A percentile compares a stretch with the other conserved stretches of the same genome.
Conservation (phyloP, 495 filamentous ascomycete species). For the Neurospora discreta region DNA sequence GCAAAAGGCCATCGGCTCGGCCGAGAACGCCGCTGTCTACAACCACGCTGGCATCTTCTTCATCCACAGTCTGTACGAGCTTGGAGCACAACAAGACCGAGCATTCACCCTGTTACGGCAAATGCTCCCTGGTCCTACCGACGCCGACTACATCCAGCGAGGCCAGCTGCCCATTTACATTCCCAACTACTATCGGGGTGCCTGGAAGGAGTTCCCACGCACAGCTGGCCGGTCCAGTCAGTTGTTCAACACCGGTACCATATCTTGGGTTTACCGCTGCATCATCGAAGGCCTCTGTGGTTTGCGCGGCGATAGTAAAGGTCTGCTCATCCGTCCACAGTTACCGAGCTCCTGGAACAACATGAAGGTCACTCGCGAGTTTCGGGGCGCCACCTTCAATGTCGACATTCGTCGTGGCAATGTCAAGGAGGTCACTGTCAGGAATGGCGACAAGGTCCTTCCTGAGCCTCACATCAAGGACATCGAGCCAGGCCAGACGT, state of each 20-base stretch:
- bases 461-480: conserved; percentile 27
- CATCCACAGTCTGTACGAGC: conserved; percentile 38
- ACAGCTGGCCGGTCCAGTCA: conserved; percentile 44
- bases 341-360: conserved; percentile 36
- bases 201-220: conserved; percentile 36
- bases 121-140: conserved; percentile 40
- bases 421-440: conserved; percentile 32
- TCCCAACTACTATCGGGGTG: conserved; percentile 48
- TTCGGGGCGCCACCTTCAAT: conserved; percentile 40
- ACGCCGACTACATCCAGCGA: conserved; percentile 40
- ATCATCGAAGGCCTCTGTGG: conserved; percentile 45
- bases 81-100: conserved; percentile 36
- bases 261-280: conserved; percentile 43
- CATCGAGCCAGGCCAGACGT: conserved; percentile 28
- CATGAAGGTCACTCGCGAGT: conserved; percentile 37
- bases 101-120: conserved; percentile 39
- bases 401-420: conserved; percentile 33
- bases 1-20: conserved; percentile 45
- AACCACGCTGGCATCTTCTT: conserved; percentile 47
- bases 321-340: conserved; percentile 36
- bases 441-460: conserved; percentile 19
- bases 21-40: conserved; percentile 46
- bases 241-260: conserved; percentile 47
- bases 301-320: conserved; percentile 35
- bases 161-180: conserved; percentile 46